A percentile compares a stretch with the other conserved stretches of the same genome.
phyloP scores from a whole-genome alignment of 2,329 filamentous ascomycete species.

The Fusarium piperis region DNA sequence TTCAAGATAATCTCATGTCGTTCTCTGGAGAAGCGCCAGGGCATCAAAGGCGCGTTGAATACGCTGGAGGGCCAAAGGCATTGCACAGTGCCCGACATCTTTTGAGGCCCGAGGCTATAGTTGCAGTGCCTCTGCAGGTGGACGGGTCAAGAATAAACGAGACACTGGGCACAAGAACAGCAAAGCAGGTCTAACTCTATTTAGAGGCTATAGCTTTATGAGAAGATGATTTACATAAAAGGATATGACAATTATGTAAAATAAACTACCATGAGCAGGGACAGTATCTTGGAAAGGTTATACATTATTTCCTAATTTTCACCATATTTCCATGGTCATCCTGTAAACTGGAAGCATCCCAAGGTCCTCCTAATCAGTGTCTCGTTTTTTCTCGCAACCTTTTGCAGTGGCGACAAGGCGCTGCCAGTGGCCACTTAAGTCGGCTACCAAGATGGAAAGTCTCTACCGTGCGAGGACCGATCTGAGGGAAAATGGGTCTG shows the following conservation, averaged over 20 bases:
- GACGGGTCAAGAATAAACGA: neutral
- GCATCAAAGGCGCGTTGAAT: neutral
- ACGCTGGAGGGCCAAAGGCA: neutral
- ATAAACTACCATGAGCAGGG: neutral
- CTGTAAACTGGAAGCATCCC: neutral
- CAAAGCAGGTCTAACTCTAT: neutral
- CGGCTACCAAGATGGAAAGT: slow-evolving; percentile 7
- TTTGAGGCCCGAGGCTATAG: neutral
- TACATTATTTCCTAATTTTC: neutral
- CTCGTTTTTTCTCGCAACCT: neutral
- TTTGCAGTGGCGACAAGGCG: neutral
- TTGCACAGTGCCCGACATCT: neutral
- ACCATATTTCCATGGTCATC: neutral
- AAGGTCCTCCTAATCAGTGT: neutral
- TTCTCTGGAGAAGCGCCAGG: slow-evolving; percentile 8
- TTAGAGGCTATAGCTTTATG: neutral
- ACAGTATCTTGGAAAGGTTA: neutral
- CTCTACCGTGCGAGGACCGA: slow-evolving; percentile 7
- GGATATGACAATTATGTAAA: neutral
- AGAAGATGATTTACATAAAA: neutral
- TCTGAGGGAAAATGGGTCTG: neutral
- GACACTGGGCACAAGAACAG: neutral
- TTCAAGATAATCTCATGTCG: slow-evolving; percentile 33
- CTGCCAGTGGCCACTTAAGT: neutral
- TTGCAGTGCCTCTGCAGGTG: neutral